A percentile compares a stretch with the other conserved stretches of the same genome.
Evolutionary conservation across 371 early-diverging fungal genomes (phyloP).

Genomic region (Saksenaea vasiformis): DNA sequence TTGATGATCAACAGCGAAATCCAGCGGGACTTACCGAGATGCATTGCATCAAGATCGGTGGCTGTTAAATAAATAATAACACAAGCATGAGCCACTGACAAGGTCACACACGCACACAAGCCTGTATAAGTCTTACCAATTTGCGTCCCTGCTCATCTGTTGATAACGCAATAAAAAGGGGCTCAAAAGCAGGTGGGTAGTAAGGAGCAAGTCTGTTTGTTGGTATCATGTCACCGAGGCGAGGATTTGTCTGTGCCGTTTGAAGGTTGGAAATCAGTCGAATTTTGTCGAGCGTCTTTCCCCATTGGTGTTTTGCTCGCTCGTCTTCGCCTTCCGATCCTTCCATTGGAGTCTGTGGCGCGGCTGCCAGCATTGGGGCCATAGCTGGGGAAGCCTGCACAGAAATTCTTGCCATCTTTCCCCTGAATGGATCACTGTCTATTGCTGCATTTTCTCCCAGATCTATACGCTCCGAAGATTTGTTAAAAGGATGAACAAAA

Average conservation of each 20-base stretch:
- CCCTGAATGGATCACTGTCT: slow-evolving; percentile 3
- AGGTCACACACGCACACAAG: not conserved
- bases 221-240: slow-evolving; percentile 1
- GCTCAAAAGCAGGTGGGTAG: slow-evolving; percentile 49
- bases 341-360: not conserved
- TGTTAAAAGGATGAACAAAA: slow-evolving; percentile 36
- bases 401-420: slow-evolving; percentile 4
- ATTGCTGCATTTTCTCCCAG: not conserved
- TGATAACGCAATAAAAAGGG: slow-evolving; percentile 40
- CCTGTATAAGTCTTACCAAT: slow-evolving; percentile 24
- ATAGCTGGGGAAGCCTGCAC: not conserved
- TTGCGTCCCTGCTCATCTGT: slow-evolving; percentile 45
- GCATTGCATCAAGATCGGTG: slow-evolving; percentile 45
- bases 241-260: slow-evolving; percentile 3
- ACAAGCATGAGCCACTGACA: slow-evolving; percentile 1
- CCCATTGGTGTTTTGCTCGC: slow-evolving; percentile 36
- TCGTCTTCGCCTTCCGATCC: slow-evolving; percentile 12
- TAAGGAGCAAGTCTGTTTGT: slow-evolving; percentile 35
- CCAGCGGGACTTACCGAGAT: slow-evolving; percentile 28
- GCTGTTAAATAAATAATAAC: slow-evolving; percentile 26
- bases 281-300: slow-evolving; percentile 39
- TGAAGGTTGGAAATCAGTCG: slow-evolving; percentile 33
- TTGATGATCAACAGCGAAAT: not conserved
- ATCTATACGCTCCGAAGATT: not conserved
- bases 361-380: not conserved